Conservation (phyloP, 306 rosid species). For the Purshia tridentata region DNA sequence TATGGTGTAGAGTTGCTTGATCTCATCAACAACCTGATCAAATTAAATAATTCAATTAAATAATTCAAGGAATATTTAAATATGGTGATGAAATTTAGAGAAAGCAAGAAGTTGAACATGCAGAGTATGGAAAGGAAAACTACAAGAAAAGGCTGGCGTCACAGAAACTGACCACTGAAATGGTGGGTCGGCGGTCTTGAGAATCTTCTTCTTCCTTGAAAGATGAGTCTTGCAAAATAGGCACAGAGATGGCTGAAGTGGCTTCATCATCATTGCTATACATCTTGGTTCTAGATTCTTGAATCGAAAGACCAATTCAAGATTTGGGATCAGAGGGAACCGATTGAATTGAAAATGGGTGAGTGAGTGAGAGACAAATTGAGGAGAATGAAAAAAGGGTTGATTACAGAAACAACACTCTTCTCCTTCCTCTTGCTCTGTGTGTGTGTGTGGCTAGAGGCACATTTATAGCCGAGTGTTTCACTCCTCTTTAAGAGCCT, state of each 20-base stretch:
- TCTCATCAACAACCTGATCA: slow-evolving; percentile 26
- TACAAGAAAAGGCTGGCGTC: no score
- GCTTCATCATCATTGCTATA: no score
- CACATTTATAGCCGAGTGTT: not conserved
- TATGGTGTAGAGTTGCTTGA: slow-evolving; percentile 27
- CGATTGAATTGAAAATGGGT: not conserved
- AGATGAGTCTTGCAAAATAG: no score
- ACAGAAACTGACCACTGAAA: no score
- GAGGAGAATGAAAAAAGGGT: not conserved
- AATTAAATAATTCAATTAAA: not conserved
- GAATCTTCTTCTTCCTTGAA: no score
- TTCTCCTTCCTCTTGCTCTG: not conserved
- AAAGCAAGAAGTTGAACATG: no score
- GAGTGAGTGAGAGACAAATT: no score
- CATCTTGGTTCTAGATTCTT: no score
- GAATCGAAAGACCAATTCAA: no score
- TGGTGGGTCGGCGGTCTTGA: no score
- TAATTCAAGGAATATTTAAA: not conserved
- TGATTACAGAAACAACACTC: not conserved
- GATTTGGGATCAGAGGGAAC: not conserved
- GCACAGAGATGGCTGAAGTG: no score
- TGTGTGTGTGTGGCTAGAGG: not conserved
- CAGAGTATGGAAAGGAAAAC: no score
- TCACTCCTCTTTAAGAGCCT: not conserved
- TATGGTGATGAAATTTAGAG: not conserved